phyloP scores from a whole-genome alignment of 148 eudicot species.

The Vaccinium myrtillus region DNA sequence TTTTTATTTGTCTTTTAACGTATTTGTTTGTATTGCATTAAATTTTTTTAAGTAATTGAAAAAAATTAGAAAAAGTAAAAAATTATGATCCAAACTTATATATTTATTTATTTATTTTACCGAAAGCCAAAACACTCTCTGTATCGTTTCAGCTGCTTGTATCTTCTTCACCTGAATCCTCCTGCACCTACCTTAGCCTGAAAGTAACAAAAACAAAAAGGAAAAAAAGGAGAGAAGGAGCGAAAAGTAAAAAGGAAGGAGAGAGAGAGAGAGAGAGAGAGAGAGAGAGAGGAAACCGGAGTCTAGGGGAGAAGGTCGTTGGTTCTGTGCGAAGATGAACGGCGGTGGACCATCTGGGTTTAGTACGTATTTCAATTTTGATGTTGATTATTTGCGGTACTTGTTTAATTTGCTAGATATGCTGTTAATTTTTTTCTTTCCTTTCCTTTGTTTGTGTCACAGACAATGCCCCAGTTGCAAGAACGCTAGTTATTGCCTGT shows the following conservation, averaged over 20 bases:
- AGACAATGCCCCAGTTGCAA: slow-evolving; percentile 93
- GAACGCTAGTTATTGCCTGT: slow-evolving; percentile 59
- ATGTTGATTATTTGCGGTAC: not conserved
- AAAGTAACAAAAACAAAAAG: not conserved
- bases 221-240: not conserved
- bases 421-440: slow-evolving; percentile 7
- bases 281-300: not conserved
- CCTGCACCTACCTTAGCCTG: too few relatives aligned
- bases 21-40: too few relatives aligned
- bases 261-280: not conserved
- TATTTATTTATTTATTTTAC: too few relatives aligned
- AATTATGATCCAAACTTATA: too few relatives aligned
- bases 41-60: too few relatives aligned
- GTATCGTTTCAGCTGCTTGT: too few relatives aligned
- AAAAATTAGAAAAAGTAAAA: too few relatives aligned
- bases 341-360: slow-evolving; percentile 78
- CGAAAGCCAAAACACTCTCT: too few relatives aligned
- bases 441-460: not conserved
- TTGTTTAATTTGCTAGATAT: not conserved
- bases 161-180: too few relatives aligned
- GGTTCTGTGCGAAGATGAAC: slow-evolving; percentile 51
- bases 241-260: not conserved
- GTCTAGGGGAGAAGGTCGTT: slow-evolving; percentile 18
- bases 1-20: too few relatives aligned
- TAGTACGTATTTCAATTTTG: slow-evolving; percentile 33